Base-by-base conservation (phyloP, 2,329 filamentous ascomycete genomes). In the Ceratocystis cacaofunesta region DNA sequence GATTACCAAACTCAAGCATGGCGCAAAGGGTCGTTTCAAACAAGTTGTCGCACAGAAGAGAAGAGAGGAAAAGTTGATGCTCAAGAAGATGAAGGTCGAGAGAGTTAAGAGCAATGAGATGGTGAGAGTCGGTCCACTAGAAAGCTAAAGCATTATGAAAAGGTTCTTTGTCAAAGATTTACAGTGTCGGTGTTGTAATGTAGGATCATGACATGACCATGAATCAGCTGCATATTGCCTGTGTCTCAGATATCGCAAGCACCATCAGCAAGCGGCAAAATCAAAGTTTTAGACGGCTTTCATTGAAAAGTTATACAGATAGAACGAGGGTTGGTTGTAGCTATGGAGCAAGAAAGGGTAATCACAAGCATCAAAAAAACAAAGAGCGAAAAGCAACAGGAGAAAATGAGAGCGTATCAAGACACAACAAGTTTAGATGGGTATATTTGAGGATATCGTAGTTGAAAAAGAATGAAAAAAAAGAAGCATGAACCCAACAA, bases 1-100 rank as follows among this genome's bases (percentile, higher is more conserved):
- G 87, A 95, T 97, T 69, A 95, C 90, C 6, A 95, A 95, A 74
- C 72, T 96, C 68, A 92, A 87, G 73, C 88, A 94, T 72, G 92
- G 92, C 0, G 90, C 89, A 0, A 83, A 78, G 74, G 88, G 75
- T 68, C 83, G 76, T 76, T 90, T 82, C 72, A 77, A 78, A 30
- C 78, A 71, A 43, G 75, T 82, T 66, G 78, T 81, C 71, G 77
- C 76, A 0, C 76, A 79, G 64, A 84, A 80, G 72, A 81, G 78
- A 55, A 79, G 63, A 75, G 72, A 17, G 44, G 74, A 77, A 62
- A 78, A 71, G 68, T 72, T 76, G 46, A 70, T 66, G 28, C 69
- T 74, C 2, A 72, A 74, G 28, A 67, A 71, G 68, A 70, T 64
- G 72, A 74, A 6, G 75, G 77, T 68, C 75, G 71, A 68, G 71